Base-by-base conservation (phyloP, 495 filamentous ascomycete species). In the Trypethelium eluteriae region DNA sequence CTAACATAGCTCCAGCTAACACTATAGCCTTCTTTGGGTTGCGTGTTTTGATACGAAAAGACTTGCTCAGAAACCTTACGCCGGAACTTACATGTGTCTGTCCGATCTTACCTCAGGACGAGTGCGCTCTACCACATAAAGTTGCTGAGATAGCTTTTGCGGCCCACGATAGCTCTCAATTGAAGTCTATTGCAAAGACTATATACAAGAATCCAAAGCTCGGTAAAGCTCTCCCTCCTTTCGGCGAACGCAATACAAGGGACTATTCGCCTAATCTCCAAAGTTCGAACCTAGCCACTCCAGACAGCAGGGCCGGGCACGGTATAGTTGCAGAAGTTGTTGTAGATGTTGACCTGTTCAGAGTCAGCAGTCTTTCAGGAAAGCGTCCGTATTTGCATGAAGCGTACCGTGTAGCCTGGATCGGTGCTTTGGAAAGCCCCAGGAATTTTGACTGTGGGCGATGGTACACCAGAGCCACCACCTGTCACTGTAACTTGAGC, bases 401-500 rank as follows among this genome's bases (percentile, higher is more conserved):
- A 44, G 14, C 41, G 14, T 44, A 77, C 81, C 2, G 77, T 81
- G 62, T 82, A 84, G 18, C 83, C 83, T 0, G 84, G 79, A 62
- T 86, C 83, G 0, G 76, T 82, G 11, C 77, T 77, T 68, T 81
- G 81, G 76, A 85, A 80, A 18, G 80, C 78, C 0, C 83, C 82
- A 0, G 83, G 83, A 46, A 85, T 85, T n/a, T 59, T 70, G 41
- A 73, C 72, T 57, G 65, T 71, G 11, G 49, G 49, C 49, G 49
- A 53, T 53, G 49, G 49, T n/a, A 14, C 16, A n/a, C 49, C 49
- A 47, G 47, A 59, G 2, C 71, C 71, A 46, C 67, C 39, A 12
- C 69, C 71, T 2, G 70, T 73, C 14, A 70, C 65, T 64, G 71
- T 73, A 16, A 73, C 39, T 61, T 73, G 70, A 2, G 70, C 70